phyloP scores from a whole-genome alignment of 805 yeast species.

The Saccharomycopsis sp. region DNA sequence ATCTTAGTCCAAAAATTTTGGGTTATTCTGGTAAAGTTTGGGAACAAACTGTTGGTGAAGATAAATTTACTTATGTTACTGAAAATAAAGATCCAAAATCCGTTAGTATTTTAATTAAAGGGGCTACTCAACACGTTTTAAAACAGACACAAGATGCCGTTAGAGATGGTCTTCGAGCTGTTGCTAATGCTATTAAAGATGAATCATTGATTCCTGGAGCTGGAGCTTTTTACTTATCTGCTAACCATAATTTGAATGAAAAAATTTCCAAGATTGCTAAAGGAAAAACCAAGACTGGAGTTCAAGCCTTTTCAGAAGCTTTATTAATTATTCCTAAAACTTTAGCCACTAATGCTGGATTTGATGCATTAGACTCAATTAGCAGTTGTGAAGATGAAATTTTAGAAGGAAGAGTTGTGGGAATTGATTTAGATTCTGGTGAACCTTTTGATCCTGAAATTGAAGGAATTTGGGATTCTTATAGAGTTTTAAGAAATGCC shows the following conservation, averaged over 20 bases:
- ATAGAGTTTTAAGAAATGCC: slow-evolving; percentile 88
- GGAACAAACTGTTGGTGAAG: slow-evolving; percentile 93
- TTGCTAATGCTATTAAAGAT: slow-evolving; percentile 83
- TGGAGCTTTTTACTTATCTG: slow-evolving; percentile 88
- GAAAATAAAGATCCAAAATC: slow-evolving; percentile 83
- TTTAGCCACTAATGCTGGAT: slow-evolving; percentile 83
- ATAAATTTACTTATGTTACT: slow-evolving; percentile 91
- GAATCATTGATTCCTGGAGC: slow-evolving; percentile 89
- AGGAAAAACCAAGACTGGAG: slow-evolving; percentile 84
- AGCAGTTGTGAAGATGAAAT: slow-evolving; percentile 85
- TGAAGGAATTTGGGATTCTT: slow-evolving; percentile 96
- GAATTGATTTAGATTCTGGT: slow-evolving; percentile 83
- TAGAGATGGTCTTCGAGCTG: slow-evolving; percentile 93
- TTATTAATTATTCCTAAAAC: slow-evolving; percentile 88
- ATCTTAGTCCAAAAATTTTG: slow-evolving; percentile 62
- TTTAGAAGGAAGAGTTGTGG: slow-evolving; percentile 72
- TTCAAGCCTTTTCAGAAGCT: slow-evolving; percentile 90
- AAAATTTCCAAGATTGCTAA: slow-evolving; percentile 45
- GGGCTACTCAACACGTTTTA: slow-evolving; percentile 81
- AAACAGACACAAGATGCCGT: slow-evolving; percentile 95
- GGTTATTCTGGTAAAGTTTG: slow-evolving; percentile 88
- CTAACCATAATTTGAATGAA: slow-evolving; percentile 52
- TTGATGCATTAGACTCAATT: slow-evolving; percentile 82
- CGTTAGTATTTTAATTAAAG: slow-evolving; percentile 85
- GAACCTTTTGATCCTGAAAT: slow-evolving; percentile 92